phyloP scores from a whole-genome alignment of 768 basidiomycete genomes.

The Xerocomus spinulosus region DNA sequence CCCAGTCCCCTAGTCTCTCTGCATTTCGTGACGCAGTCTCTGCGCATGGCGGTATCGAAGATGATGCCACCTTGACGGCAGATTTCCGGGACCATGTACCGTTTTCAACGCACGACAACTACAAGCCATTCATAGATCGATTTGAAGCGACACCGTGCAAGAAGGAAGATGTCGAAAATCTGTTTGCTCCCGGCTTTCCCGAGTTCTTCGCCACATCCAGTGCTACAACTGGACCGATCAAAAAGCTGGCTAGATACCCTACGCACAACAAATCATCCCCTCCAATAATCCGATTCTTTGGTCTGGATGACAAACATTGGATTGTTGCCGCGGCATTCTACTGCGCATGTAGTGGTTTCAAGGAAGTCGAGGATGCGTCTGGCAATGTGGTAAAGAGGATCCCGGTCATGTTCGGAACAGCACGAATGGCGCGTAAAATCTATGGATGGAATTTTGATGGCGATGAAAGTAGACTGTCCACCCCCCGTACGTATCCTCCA shows the following conservation, averaged over 20 bases:
- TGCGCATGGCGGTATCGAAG: neutral
- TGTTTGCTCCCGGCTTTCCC: neutral
- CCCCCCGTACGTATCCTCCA: neutral
- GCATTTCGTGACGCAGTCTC: neutral
- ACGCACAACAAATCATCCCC: too few relatives aligned
- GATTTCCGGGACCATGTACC: neutral
- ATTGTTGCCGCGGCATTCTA: too few relatives aligned
- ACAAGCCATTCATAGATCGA: neutral
- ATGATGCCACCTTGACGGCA: neutral
- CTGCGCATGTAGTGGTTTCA: too few relatives aligned
- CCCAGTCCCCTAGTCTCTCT: neutral
- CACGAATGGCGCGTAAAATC: too few relatives aligned
- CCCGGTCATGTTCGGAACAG: too few relatives aligned
- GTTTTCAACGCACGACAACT: neutral
- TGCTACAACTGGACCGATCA: neutral
- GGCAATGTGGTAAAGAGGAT: too few relatives aligned
- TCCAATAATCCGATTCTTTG: too few relatives aligned
- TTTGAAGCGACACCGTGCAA: neutral
- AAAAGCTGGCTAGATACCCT: neutral
- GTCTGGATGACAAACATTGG: too few relatives aligned
- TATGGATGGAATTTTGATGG: too few relatives aligned
- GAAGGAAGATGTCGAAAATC: neutral
- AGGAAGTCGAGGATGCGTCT: too few relatives aligned
- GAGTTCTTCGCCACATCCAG: neutral
- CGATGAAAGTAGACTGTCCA: too few relatives aligned